Base-by-base conservation (phyloP, 1,284 basidiomycete species). In the Pyrrhoderma lamaoense region DNA sequence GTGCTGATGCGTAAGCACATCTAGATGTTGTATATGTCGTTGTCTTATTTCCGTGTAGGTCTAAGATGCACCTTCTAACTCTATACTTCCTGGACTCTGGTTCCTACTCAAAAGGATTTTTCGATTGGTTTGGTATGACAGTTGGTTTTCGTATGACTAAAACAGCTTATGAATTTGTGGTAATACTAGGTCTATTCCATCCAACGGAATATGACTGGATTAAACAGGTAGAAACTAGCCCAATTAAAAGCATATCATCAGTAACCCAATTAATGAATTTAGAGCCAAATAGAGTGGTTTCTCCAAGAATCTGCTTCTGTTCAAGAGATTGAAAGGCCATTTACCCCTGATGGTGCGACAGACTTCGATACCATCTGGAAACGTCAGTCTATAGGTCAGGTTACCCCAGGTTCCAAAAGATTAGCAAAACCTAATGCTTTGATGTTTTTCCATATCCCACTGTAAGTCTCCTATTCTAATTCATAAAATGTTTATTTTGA, bases 61-160 rank as follows among this genome's bases (percentile, higher is more conserved):
- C 89, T n/a, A 84, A 78, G 63, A 91, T 82, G 1, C 89, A 93
- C 57, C 71, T 96, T 8, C 74, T 95, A 53, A 93, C 90, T 0
- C 66, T 98, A 2, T 98, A 97, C 68, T 92, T 97, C 73, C 70
- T 98, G 55, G 94, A 98, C 66, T 93, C 93, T 1, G 90, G 91
- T 16, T 71, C 81, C 0, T 91, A 91, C 63, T 73, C 80, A 19
- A 77, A 69, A 53, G 80, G 77, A 2, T 67, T 74, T 43, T 63
- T 73, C 23, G 76, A 83, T 59, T 81, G 72, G 67, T 76, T 76
- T 57, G 82, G 51, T 52, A 11, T 4, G 8, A n/a, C n/a, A n/a
- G n/a, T n/a, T n/a, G n/a, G n/a, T n/a, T n/a, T n/a, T n/a, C n/a
- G n/a, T n/a, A n/a, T n/a, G n/a, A n/a, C n/a, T n/a, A n/a, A n/a